Percentiles rank a stretch among this genome's conserved stretches.
These are phyloP conservation scores for Rhodotorula sp. DNA, from an alignment of 1,284 basidiomycete genomes.

Conservation along the genomic window DNA sequence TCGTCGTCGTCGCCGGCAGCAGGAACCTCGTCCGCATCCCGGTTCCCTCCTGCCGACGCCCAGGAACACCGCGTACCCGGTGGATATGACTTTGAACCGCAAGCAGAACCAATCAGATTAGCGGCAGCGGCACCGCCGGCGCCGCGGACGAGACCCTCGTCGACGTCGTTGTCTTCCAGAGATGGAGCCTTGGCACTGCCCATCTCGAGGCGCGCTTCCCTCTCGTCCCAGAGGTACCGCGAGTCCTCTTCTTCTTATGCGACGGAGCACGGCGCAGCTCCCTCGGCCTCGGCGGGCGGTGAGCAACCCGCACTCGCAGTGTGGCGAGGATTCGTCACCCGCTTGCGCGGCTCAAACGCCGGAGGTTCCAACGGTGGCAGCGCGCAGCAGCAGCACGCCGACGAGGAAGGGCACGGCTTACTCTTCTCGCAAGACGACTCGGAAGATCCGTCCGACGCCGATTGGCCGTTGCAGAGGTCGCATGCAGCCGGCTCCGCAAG, in stretches of 20 bases:
- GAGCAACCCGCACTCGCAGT: not conserved
- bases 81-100: conserved; percentile 37
- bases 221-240: not conserved
- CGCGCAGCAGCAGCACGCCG: not conserved
- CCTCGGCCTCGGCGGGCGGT: not conserved
- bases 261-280: not conserved
- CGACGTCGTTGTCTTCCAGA: not conserved
- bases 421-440: conserved; percentile 36
- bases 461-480: not conserved
- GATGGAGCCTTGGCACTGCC: not conserved
- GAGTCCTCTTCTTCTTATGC: not conserved
- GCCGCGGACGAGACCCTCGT: not conserved
- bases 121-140: not conserved
- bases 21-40: not conserved
- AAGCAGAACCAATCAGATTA: conserved; percentile 5
- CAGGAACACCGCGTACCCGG: conserved; percentile 14
- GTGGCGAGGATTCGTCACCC: conserved; percentile 11
- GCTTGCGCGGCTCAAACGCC: conserved; percentile 5
- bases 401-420: conserved; percentile 20
- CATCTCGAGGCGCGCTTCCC: not conserved
- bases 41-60: not conserved
- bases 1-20: not conserved
- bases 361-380: not conserved
- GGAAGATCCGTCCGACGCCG: conserved; percentile 22
- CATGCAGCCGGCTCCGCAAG: not conserved